Conservation (phyloP, 768 basidiomycete genomes). For the Rossbeevera mucosa region DNA sequence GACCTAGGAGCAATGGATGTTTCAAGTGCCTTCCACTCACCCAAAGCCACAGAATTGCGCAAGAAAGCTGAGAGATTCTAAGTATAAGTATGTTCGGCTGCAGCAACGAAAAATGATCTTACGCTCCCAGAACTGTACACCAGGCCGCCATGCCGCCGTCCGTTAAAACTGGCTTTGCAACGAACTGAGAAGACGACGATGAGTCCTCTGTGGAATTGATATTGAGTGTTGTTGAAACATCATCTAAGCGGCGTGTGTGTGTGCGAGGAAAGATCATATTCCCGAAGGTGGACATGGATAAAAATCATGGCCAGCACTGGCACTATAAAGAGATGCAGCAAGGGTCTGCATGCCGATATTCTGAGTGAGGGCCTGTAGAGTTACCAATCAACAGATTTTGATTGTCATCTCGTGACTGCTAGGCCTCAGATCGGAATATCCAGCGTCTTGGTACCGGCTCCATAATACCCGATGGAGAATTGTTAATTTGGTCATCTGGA, state of each 20-base stretch:
- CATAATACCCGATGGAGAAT: neutral
- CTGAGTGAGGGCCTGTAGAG: neutral
- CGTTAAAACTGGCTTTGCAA: conserved; percentile 1
- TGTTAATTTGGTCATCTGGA: neutral
- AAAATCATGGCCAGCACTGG: neutral
- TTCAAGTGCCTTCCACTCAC: too few species aligned
- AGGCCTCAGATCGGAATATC: neutral
- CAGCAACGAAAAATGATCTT: neutral
- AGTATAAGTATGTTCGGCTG: neutral
- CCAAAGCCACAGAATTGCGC: conserved; percentile 26
- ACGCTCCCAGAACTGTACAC: conserved; percentile 27
- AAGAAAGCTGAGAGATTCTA: conserved; percentile 19
- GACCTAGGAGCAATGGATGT: too few species aligned
- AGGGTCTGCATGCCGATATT: neutral
- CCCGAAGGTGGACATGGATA: neutral
- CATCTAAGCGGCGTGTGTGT: neutral
- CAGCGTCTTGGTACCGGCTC: neutral
- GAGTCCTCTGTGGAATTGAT: neutral
- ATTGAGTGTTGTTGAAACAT: neutral
- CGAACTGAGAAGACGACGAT: neutral
- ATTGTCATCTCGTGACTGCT: neutral
- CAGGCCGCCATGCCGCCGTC: conserved; percentile 20
- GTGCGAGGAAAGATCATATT: neutral
- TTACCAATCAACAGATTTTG: neutral
- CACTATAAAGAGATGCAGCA: neutral